Evolutionary conservation across 2,329 filamentous ascomycete species (phyloP).

Genomic region (Alternaria sp.): DNA sequence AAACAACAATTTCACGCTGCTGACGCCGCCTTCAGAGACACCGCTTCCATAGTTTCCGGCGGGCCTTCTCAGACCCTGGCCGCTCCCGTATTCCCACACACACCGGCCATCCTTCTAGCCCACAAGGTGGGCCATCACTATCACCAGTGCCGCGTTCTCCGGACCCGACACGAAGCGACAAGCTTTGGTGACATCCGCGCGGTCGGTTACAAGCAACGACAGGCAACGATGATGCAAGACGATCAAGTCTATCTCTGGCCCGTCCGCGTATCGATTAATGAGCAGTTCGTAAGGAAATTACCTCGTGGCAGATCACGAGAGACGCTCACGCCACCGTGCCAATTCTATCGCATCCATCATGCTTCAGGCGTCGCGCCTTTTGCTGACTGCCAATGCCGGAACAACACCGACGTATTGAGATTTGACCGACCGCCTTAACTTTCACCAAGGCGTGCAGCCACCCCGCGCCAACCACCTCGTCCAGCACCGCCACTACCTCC

Average conservation of each 20-base stretch:
- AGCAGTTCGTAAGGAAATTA: slow-evolving; percentile 16
- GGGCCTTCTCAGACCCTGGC: slow-evolving; percentile 1
- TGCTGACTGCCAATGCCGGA: neutral
- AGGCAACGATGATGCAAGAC: slow-evolving; percentile 10
- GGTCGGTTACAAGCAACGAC: slow-evolving; percentile 11
- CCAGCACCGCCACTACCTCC: neutral
- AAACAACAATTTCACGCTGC: neutral
- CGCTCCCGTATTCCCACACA: slow-evolving; percentile 12
- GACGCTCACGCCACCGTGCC: neutral
- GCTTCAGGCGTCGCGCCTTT: neutral
- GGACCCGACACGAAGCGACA: slow-evolving; percentile 6
- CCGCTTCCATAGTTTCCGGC: neutral
- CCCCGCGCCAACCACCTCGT: neutral
- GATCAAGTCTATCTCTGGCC: neutral
- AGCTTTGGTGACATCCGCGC: slow-evolving; percentile 24
- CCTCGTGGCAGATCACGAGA: neutral
- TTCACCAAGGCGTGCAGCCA: neutral
- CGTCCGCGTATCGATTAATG: neutral
- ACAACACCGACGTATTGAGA: neutral
- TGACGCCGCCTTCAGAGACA: neutral
- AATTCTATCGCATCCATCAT: neutral
- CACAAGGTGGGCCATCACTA: neutral
- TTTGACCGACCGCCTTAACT: neutral
- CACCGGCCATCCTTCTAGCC: neutral
- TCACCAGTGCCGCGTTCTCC: slow-evolving; percentile 4